phyloP scores from a whole-genome alignment of 2,329 filamentous ascomycete species.

The Alternaria panax region DNA sequence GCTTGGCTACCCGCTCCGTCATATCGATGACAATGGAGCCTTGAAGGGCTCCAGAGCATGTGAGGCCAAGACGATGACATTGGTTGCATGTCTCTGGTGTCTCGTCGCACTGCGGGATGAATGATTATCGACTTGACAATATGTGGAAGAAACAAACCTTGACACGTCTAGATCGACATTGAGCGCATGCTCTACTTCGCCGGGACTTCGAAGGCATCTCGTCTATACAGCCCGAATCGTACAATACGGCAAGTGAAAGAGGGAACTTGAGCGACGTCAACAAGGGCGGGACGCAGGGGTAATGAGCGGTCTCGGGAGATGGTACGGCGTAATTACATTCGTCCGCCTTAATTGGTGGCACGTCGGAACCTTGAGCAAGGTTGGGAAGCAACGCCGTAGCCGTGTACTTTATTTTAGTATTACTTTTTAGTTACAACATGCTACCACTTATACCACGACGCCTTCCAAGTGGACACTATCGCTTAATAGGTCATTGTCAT shows the following conservation, averaged over 20 bases:
- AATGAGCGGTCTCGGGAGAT: background rate
- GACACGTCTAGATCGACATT: constrained; percentile 46
- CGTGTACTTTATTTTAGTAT: too few species aligned
- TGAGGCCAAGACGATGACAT: constrained; percentile 32
- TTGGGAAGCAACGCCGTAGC: background rate
- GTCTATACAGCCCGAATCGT: background rate
- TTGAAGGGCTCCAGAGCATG: constrained; percentile 41
- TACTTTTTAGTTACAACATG: too few species aligned
- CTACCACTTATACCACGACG: background rate
- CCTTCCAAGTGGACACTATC: background rate
- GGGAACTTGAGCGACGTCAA: constrained; percentile 21
- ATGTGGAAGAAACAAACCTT: constrained; percentile 29
- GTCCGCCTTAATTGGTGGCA: constrained; percentile 47
- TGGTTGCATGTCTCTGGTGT: constrained; percentile 30
- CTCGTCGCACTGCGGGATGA: constrained; percentile 35
- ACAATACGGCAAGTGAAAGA: constrained; percentile 18
- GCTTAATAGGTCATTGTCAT: background rate
- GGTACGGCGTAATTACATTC: background rate
- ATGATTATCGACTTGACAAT: constrained; percentile 1
- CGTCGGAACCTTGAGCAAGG: constrained; percentile 12
- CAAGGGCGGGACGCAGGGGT: background rate
- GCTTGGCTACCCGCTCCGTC: constrained; percentile 41
- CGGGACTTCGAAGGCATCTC: constrained; percentile 35
- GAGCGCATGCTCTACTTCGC: constrained; percentile 44
- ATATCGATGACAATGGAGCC: constrained; percentile 48